Evolutionary conservation across 1,284 basidiomycete genomes (phyloP), one percentile per base, ranked within the genome.

Genomic region (Ceratobasidium sp.): DNA sequence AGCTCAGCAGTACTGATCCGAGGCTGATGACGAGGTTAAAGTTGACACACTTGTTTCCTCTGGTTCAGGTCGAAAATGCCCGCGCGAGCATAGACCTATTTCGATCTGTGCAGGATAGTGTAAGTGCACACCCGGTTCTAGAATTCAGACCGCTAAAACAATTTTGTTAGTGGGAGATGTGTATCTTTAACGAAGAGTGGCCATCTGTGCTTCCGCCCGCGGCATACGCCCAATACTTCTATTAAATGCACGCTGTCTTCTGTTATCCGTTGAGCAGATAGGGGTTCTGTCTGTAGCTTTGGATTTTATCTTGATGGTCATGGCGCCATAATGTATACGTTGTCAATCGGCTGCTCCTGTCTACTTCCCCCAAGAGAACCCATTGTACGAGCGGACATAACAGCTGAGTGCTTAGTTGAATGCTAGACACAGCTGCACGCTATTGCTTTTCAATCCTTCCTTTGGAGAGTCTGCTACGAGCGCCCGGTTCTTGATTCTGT

Each of bases 41-140:
- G n/a, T 46, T 18, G 10, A 58, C 13, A 12, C 40, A 1, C 39
- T 63, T 10, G 15, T 13, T 67, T 53, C 26, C 33, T 55, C 40
- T 18, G 3, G 10, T 56, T 49, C 15, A 75, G 72, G 28, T 39
- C 49, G 72, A 75, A 44, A 44, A 64, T 26, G 60, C 72, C 42
- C 72, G 72, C 46, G 72, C 72, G 10, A 20, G 72, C 40, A 4
- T 75, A 9, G 72, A 75, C 23, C 23, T 75, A 5, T 75, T 53
- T 55, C 72, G 72, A n/a, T 51, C 13, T 42, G 61, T 66, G 39
- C 15, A 75, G 56, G 60, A 56, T 3, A 53, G 13, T 26, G 72
- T 75, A 26, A 33, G 72, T 75, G 13, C 26, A 20, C n/a, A 39
- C 20, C 55, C 10, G 5, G 15, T 33, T 53, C 46, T 23, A 2